Base-by-base conservation (phyloP, 139 green algal species). In the Eudorina sp. region DNA sequence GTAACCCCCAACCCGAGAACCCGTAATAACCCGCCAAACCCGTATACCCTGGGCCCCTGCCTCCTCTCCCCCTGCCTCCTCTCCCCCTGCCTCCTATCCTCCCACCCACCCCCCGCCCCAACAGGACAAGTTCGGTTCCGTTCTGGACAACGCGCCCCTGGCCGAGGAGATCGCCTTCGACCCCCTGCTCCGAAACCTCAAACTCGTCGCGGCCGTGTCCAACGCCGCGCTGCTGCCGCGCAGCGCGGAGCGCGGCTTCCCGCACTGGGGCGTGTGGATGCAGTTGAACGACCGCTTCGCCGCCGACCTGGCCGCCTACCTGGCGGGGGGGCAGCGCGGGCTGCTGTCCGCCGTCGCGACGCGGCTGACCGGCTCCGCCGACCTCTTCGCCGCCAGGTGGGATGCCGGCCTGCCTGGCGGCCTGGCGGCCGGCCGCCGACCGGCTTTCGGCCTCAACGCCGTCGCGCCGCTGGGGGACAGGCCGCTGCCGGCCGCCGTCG, bases 111-210 rank as follows among this genome's bases (percentile, higher is more conserved):
- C 11, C 69, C 38, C 5, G 25, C 43, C 8, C 29, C 19, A n/a
- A 46, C 86, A 95, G 92, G 92, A 93, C 90, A 92, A 55, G 77
- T 89, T 93, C 74, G 94, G 94, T 55, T 86, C 72, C 1, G 91
- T 98, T 11, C 78, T 95, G 76, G 96, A 98, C 89, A 92, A 85
- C 21, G 95, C 96, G 27, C 85, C 96, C 0, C 85, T 98, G 53
- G 90, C 91, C 0, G 94, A 98, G 53, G 93, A 95, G 9, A 91
- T 98, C 0, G 92, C 90, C 23, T 45, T 11, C 1, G 80, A 86
- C 60, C 80, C 80, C 5, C 6, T 78, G 62, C 80, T 86, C 53
- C 80, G 80, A 48, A 46, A 78, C 51, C 77, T 91, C n/a, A 92
- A 93, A 69, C 81, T 95, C 6, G 60, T 94, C 3, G 92, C 92